These are phyloP conservation scores for Hypoxylon sp. DNA, from an alignment of 2,329 filamentous ascomycete genomes.

Conservation along the genomic window DNA sequence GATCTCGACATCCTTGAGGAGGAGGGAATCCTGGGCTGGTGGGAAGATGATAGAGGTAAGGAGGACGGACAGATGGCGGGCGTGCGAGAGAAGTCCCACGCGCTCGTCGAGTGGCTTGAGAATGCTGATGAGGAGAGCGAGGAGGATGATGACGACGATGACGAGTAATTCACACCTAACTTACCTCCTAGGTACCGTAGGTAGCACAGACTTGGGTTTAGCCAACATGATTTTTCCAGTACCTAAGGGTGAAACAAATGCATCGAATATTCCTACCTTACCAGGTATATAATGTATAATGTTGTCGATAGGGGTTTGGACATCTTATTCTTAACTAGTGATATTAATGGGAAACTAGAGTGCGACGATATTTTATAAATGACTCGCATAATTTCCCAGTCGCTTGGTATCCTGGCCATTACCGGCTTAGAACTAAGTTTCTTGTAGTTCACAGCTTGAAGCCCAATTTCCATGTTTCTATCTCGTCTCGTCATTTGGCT, in stretches of 20 bases:
- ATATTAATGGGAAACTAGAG: too few relatives aligned
- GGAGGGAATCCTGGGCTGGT: slow-evolving; percentile 90
- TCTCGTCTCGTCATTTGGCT: too few relatives aligned
- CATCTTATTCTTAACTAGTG: too few relatives aligned
- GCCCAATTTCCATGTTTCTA: too few relatives aligned
- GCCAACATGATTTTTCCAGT: neutral
- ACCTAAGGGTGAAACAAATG: too few relatives aligned
- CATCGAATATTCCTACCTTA: neutral
- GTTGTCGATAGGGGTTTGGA: too few relatives aligned
- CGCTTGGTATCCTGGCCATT: too few relatives aligned
- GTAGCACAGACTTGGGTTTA: neutral
- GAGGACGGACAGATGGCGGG: slow-evolving; percentile 75
- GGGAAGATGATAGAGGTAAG: slow-evolving; percentile 76
- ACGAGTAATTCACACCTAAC: slow-evolving; percentile 37
- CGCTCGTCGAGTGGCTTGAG: slow-evolving; percentile 86
- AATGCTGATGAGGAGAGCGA: slow-evolving; percentile 79
- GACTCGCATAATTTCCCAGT: too few relatives aligned
- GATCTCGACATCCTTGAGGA: slow-evolving; percentile 87
- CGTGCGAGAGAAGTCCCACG: slow-evolving; percentile 78
- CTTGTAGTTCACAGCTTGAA: too few relatives aligned
- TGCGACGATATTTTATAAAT: too few relatives aligned
- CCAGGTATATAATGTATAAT: too few relatives aligned
- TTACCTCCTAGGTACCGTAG: neutral
- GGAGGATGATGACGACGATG: slow-evolving; percentile 69
- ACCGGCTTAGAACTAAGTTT: too few relatives aligned